Conservation (phyloP, 805 yeast species). For the Helenozyma rhizophorensis region DNA sequence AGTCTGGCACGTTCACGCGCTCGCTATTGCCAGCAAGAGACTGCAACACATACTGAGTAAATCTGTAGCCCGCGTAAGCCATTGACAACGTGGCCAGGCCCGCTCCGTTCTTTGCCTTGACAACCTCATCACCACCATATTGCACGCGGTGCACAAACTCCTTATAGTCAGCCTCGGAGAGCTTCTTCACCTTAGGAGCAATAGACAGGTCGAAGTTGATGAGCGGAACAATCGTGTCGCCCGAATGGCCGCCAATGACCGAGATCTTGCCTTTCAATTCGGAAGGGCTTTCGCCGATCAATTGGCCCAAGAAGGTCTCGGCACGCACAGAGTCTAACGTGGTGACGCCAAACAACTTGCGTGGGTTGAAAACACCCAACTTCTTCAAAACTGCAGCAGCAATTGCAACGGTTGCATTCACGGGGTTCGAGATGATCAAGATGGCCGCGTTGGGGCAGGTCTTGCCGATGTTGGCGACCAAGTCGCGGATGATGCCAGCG, state of each 20-base stretch:
- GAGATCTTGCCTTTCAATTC: conserved; percentile 36
- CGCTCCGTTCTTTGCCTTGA: conserved; percentile 19
- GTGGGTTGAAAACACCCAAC: conserved; percentile 43
- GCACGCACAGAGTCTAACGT: conserved; percentile 45
- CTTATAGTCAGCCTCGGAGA: conserved; percentile 16
- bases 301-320: conserved; percentile 40
- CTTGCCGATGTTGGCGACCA: conserved; percentile 36
- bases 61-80: conserved; percentile 21
- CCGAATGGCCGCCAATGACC: conserved; percentile 45
- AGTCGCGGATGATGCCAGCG: conserved; percentile 41
- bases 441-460: conserved; percentile 41
- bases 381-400: conserved; percentile 47
- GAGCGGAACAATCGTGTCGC: conserved; percentile 44
- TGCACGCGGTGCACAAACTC: conserved; percentile 17
- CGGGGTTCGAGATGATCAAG: conserved; percentile 44
- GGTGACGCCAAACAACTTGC: conserved; percentile 43
- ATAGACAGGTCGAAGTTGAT: conserved; percentile 16
- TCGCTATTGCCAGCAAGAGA: conserved; percentile 6
- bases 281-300: conserved; percentile 28
- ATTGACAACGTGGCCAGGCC: conserved; percentile 19
- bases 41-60: conserved; percentile 13
- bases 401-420: conserved; percentile 44
- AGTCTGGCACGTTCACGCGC: conserved; percentile 31
- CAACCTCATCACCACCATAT: conserved; percentile 20
- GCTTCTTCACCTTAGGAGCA: conserved; percentile 14